Base-by-base conservation (phyloP, 2,329 filamentous ascomycete genomes). In the Trichophyton benhamiae region DNA sequence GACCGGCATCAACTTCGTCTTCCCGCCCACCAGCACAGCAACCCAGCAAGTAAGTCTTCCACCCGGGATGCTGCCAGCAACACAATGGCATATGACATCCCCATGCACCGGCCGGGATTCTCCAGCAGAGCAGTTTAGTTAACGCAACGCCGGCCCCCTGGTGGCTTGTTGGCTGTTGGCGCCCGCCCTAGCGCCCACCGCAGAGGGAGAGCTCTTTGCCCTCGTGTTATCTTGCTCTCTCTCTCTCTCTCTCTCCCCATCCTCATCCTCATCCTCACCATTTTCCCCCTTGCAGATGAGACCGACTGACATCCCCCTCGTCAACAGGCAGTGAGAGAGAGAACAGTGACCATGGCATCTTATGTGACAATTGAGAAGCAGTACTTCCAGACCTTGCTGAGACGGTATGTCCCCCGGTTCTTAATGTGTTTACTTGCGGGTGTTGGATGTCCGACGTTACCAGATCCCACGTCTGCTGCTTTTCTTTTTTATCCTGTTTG, bases 331-430 rank as follows among this genome's bases (percentile, higher is more conserved):
- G 55, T 3, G 17, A 25, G 41, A 41, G 25, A 58, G 30, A 20
- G 20, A 25, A 25, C 20, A 44, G 36, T n/a, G 44, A 52, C 58
- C 48, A 72, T 72, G 69, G 67, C 69, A 52, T 66, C 68, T 36
- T 73, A 77, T 65, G 79, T 87, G 58, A 85, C 82, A 8, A 79
- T 86, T 65, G 82, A 83, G 64, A 83, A 80, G 68, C 71, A 74
- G 58, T 82, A 86, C 73, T 82, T 86, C 66, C 80, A 86, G 67
- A 81, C 82, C 62, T 75, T 87, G 55, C 69, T 85, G 60, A 79
- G 80, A 69, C 81, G 82, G 86, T 87, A 73, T 76, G 79, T 71
- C 22, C 55, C 1, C 1, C 33, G 36, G 57, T 52, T 55, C 59
- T 30, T 33, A 22, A 13, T 46, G 27, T 17, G 6, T 36, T 49